phyloP scores from a whole-genome alignment of 1,284 basidiomycete genomes.

The Cutaneotrichosporon daszewskae region DNA sequence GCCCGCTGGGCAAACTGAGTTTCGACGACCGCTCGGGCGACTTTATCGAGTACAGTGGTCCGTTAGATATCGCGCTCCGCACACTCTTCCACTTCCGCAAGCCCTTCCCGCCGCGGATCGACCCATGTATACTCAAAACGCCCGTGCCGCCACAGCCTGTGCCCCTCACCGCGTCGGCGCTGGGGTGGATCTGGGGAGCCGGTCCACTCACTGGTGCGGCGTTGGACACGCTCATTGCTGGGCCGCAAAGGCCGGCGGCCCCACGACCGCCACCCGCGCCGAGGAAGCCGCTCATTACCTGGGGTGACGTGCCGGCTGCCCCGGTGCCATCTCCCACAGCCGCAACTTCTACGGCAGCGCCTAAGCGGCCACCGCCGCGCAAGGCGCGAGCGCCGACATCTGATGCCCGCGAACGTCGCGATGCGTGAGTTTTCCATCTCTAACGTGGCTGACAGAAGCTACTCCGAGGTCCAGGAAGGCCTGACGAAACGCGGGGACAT shows the following conservation, averaged over 20 bases:
- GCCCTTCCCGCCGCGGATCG: conserved; percentile 42
- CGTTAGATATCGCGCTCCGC: conserved; percentile 43
- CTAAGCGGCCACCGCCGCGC: conserved; percentile 24
- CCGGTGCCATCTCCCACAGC: conserved; percentile 5
- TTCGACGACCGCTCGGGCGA: conserved; percentile 47
- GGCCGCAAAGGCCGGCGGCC: conserved; percentile 37
- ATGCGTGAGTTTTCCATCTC: too few species aligned
- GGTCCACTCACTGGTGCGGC: conserved; percentile 43
- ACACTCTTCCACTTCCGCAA: conserved; percentile 49
- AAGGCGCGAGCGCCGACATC: conserved; percentile 22
- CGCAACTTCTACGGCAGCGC: neutral
- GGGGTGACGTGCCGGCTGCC: conserved; percentile 28
- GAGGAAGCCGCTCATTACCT: conserved; percentile 38
- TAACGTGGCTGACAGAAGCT: too few species aligned
- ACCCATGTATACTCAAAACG: conserved; percentile 33
- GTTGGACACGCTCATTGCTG: conserved; percentile 43
- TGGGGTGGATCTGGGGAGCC: conserved; percentile 48
- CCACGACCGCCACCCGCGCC: conserved; percentile 30
- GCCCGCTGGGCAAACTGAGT: conserved; percentile 33
- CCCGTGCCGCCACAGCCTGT: conserved; percentile 38
- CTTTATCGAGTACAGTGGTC: conserved; percentile 43
- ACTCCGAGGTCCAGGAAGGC: conserved; percentile 40
- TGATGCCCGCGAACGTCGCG: conserved; percentile 34
- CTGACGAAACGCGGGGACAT: conserved; percentile 31
- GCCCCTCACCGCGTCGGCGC: conserved; percentile 29